phyloP scores from a whole-genome alignment of 257 asterid genomes.

The Solanum peruvianum region DNA sequence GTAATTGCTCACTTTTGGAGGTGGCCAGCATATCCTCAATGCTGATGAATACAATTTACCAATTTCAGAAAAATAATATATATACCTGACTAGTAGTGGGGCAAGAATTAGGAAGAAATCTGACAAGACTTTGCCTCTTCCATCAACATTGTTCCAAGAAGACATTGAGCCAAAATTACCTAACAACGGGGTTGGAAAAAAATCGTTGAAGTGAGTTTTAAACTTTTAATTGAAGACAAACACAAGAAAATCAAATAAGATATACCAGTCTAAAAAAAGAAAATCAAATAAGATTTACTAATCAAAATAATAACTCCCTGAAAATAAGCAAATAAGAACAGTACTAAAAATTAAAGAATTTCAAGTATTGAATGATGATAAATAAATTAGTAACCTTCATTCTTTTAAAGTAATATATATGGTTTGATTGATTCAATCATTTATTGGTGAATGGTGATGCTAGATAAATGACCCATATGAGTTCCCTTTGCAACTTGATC shows the following conservation, averaged over 20 bases:
- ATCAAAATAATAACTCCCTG: not conserved
- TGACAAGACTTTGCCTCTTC: not conserved
- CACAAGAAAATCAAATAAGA: not conserved
- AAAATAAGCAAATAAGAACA: not conserved
- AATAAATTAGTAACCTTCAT: not conserved
- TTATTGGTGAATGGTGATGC: not conserved
- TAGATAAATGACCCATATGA: conserved; percentile 97
- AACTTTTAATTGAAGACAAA: not conserved
- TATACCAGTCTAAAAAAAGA: not conserved
- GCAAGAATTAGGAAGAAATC: not conserved
- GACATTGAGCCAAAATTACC: not conserved
- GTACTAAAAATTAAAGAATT: not conserved
- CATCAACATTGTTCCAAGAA: not conserved
- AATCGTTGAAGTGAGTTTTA: not conserved
- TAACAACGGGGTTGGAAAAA: not conserved
- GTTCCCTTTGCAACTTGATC: conserved; percentile 92
- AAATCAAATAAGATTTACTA: not conserved
- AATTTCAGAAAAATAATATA: not conserved
- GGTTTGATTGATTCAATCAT: not conserved
- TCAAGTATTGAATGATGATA: not conserved
- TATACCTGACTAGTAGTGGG: not conserved
- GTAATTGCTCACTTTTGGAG: too few species aligned
- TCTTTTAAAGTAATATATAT: not conserved
- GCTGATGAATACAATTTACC: too few species aligned
- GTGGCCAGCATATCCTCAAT: too few species aligned